These are phyloP conservation scores for Brassica nigra DNA, from an alignment of 345 rosid genomes.

Conservation along the genomic window DNA sequence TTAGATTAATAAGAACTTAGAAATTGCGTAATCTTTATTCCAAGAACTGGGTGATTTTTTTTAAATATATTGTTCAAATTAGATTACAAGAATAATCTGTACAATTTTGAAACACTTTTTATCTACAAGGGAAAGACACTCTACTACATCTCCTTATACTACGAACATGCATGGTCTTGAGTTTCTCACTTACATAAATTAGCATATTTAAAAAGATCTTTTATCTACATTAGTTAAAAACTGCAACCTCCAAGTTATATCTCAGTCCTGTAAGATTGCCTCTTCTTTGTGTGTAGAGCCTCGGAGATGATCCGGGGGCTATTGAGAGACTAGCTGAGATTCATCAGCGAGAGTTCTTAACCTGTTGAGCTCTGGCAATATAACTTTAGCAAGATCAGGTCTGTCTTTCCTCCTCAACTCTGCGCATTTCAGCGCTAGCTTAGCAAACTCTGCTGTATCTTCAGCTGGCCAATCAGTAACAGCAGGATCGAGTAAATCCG, in stretches of 20 bases:
- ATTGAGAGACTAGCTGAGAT: neutral
- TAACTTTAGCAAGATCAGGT: slow-evolving; percentile 5
- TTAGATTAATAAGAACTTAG: neutral
- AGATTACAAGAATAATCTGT: slow-evolving; percentile 5
- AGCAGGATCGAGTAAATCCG: slow-evolving; percentile 62
- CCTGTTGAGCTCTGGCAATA: neutral
- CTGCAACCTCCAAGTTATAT: neutral
- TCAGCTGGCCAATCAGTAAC: slow-evolving; percentile 74
- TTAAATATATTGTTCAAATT: neutral
- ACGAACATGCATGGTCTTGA: slow-evolving; percentile 11
- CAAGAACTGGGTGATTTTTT: neutral
- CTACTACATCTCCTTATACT: slow-evolving; percentile 21
- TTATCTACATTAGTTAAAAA: neutral
- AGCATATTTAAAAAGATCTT: neutral
- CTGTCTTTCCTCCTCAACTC: slow-evolving; percentile 68
- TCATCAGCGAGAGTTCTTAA: neutral
- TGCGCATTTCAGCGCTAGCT: slow-evolving; percentile 61
- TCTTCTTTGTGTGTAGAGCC: neutral
- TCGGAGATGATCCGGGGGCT: neutral
- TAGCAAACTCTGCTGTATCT: slow-evolving; percentile 62
- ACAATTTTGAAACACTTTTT: slow-evolving; percentile 26
- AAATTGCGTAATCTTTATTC: neutral
- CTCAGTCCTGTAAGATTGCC: neutral
- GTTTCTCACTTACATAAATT: neutral
- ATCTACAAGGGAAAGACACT: slow-evolving; percentile 15